phyloP scores from a whole-genome alignment of 2,329 filamentous ascomycete species.

The Trichoderma polysporum region DNA sequence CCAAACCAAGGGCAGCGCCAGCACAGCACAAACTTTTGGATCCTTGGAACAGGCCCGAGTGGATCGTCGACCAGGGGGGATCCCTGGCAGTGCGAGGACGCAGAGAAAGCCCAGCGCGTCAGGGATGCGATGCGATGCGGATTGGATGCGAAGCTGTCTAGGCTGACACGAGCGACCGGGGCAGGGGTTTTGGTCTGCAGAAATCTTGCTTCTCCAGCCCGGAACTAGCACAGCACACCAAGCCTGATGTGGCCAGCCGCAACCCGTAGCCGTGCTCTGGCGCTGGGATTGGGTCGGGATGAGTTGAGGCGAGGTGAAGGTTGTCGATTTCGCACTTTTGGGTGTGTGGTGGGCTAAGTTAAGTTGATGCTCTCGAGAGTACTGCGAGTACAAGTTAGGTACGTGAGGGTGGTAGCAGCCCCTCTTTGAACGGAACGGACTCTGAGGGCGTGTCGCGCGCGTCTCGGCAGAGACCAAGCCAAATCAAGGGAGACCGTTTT shows the following conservation, averaged over 20 bases:
- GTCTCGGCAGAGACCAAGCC: neutral
- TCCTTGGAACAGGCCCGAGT: slow-evolving; percentile 25
- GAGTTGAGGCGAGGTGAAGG: neutral
- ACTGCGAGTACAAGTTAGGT: neutral
- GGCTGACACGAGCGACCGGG: slow-evolving; percentile 23
- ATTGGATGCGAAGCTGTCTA: slow-evolving; percentile 21
- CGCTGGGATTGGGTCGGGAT: neutral
- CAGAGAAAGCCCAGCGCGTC: slow-evolving; percentile 15
- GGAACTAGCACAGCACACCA: slow-evolving; percentile 16
- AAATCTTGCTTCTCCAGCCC: slow-evolving; percentile 21
- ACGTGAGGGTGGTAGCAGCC: neutral
- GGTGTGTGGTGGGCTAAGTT: neutral
- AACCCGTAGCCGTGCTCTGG: neutral
- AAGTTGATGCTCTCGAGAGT: neutral
- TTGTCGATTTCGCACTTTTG: neutral
- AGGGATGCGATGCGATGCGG: slow-evolving; percentile 13
- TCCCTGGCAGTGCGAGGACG: slow-evolving; percentile 7
- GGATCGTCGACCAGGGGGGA: slow-evolving; percentile 25
- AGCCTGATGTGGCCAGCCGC: slow-evolving; percentile 1
- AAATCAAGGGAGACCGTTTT: neutral
- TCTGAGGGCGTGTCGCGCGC: slow-evolving; percentile 9
- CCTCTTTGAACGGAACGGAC: neutral
- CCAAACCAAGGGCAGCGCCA: slow-evolving; percentile 12
- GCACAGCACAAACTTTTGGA: slow-evolving; percentile 11
- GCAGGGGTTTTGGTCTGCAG: slow-evolving; percentile 14